Conservation (phyloP, 2,329 filamentous ascomycete genomes). For the Aureobasidium sp. region DNA sequence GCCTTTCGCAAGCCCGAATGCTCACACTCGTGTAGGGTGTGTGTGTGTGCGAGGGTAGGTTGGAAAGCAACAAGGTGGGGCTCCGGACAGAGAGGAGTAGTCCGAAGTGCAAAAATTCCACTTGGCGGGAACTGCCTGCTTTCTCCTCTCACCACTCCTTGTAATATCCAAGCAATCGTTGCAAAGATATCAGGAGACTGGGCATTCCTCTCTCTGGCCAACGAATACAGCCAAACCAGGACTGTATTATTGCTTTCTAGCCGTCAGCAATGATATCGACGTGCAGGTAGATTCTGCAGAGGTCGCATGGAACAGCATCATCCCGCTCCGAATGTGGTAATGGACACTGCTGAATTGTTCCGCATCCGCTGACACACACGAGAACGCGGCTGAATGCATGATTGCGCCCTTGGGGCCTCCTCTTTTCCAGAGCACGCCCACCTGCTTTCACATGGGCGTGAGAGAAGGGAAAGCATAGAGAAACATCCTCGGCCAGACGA, state of each 20-base stretch:
- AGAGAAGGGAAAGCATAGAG: background rate
- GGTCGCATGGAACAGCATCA: constrained; percentile 8
- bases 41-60: constrained; percentile 9
- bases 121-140: background rate
- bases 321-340: constrained; percentile 5
- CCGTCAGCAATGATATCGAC: constrained; percentile 11
- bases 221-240: background rate
- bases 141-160: background rate
- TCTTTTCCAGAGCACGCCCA: background rate
- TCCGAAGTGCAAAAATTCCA: constrained; percentile 6
- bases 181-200: background rate
- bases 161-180: background rate
- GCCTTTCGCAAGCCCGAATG: background rate
- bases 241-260: background rate
- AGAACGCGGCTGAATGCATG: constrained; percentile 6
- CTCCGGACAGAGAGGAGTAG: constrained; percentile 10
- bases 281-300: constrained; percentile 10
- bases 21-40: constrained; percentile 2
- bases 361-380: constrained; percentile 5
- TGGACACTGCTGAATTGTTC: background rate
- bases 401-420: background rate
- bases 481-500: background rate
- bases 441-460: constrained; percentile 5
- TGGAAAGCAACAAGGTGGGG: constrained; percentile 2
- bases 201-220: background rate